phyloP scores from a whole-genome alignment of 768 basidiomycete genomes.

The Tylopilus vinaceipallidus region DNA sequence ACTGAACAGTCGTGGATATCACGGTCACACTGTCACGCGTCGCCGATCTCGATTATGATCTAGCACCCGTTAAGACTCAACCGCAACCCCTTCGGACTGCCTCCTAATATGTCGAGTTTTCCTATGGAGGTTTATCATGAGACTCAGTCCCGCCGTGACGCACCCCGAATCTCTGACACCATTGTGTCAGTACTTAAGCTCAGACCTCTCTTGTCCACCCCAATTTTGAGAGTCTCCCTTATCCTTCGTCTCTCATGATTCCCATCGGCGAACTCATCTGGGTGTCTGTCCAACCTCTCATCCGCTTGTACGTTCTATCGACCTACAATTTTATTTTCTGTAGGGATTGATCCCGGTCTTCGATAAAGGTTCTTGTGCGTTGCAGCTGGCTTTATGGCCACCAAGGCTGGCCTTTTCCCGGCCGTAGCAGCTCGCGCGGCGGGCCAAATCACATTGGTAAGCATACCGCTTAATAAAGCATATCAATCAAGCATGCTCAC shows the following conservation, averaged over 20 bases:
- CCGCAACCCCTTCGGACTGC: too few species aligned
- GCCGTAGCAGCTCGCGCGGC: conserved; percentile 54
- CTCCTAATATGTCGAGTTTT: not conserved
- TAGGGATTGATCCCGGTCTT: not conserved
- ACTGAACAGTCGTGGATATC: too few species aligned
- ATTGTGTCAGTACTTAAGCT: conserved; percentile 7
- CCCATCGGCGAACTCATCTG: conserved; percentile 52
- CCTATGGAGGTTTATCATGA: not conserved
- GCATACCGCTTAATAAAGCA: not conserved
- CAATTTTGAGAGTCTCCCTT: not conserved
- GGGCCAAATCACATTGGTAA: conserved; percentile 59
- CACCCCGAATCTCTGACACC: not conserved
- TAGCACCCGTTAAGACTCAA: too few species aligned
- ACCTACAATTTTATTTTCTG: not conserved
- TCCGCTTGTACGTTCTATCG: conserved; percentile 50
- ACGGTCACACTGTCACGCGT: too few species aligned
- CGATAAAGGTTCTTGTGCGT: conserved; percentile 46
- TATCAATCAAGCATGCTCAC: not conserved
- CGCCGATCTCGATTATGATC: too few species aligned
- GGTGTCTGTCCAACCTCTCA: conserved; percentile 58
- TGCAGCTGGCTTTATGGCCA: conserved; percentile 52
- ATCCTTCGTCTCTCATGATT: conserved; percentile 15
- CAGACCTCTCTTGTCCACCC: too few species aligned
- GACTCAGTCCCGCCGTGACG: not conserved
- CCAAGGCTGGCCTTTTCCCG: conserved; percentile 61